Conservation (phyloP, 2,329 filamentous ascomycete species). For the Fusarium virguliforme region DNA sequence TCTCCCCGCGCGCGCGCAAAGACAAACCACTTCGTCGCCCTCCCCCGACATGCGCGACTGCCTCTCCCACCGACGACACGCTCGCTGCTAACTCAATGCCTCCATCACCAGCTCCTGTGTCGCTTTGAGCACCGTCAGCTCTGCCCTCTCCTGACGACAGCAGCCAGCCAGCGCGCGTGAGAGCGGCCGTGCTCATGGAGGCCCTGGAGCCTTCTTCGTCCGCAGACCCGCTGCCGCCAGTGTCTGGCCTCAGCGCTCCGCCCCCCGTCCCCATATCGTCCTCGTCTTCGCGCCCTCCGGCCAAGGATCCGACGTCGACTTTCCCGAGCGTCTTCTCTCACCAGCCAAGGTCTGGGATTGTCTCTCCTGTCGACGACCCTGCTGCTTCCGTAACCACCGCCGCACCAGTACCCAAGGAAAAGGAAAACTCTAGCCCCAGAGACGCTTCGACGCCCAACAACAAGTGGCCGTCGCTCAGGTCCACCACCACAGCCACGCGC, state of each 20-base stretch:
- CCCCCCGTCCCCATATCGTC: constrained; percentile 41
- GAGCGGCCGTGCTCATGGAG: constrained; percentile 50
- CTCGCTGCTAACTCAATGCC: constrained; percentile 50
- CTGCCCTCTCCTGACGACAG: constrained; percentile 46
- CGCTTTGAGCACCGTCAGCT: constrained; percentile 51
- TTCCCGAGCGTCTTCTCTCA: constrained; percentile 24
- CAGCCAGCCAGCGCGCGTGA: constrained; percentile 39
- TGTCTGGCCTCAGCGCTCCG: constrained; percentile 51
- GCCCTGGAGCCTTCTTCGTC: constrained; percentile 49
- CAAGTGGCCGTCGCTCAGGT: constrained; percentile 46
- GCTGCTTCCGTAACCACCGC: constrained; percentile 21
- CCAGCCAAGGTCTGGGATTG: constrained; percentile 40
- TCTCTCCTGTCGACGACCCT: constrained; percentile 19
- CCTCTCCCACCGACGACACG: constrained; percentile 23
- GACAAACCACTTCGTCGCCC: constrained; percentile 25
- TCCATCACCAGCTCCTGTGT: constrained; percentile 44
- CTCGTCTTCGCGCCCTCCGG: constrained; percentile 27
- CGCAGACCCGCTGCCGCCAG: constrained; percentile 49
- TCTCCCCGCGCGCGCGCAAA: constrained; percentile 22
- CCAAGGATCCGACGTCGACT: constrained; percentile 49
- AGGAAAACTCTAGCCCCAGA: constrained; percentile 35
- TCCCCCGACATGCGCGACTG: constrained; percentile 34
- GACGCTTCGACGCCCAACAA: constrained; percentile 31
- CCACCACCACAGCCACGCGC: constrained; percentile 40
- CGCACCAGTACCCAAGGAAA: constrained; percentile 25